Base-by-base conservation (phyloP, 352 stramenopile species). In the Phytophthora pisi region DNA sequence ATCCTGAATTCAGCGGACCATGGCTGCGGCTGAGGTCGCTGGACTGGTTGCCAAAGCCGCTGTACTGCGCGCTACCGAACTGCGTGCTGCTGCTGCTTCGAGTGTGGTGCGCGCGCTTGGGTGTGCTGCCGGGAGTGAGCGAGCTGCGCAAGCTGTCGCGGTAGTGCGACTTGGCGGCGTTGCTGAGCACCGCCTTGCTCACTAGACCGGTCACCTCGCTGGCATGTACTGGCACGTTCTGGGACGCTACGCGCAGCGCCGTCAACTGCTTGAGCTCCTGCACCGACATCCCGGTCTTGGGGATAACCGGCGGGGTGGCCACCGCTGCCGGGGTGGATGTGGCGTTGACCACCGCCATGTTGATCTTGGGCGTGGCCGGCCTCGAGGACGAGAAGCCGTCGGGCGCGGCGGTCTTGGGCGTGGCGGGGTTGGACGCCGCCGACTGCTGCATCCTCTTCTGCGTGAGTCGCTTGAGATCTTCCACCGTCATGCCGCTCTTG, bases 401-500 rank as follows among this genome's bases (percentile, higher is more conserved):
- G 10, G 57, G 34, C 7, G 56, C 42, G 3, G 57, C 24, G 11
- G 58, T 47, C 58, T 78, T 84, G 20, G 78, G 69, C 3, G 84
- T 82, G 30, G 68, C 64, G 13, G 81, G 82, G 18, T 77, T 81
- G 11, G n/a, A 51, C 5, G 62, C 40, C 43, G 61, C 66, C 2
- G 72, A 68, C 50, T 92, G 82, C 62, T 95, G 87, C 78, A 95
- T 95, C 34, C 87, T 77, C 63, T 95, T 89, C 72, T 95, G 87
- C 47, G 87, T 95, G 28, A 95, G 72, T 11, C 87, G 81, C 71
- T 95, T 95, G 49, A 95, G 70, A 61, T 95, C 87, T 74, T 95
- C 87, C 51, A 95, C 87, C 5, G 87, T 95, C 87, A 95, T 95
- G 60, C 87, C 87, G 75, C 87, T 95, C 73, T 95, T 95, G 64